Evolutionary conservation across 108 stramenopile genomes (phyloP).

Genomic region (Schizochytrium sp.): DNA sequence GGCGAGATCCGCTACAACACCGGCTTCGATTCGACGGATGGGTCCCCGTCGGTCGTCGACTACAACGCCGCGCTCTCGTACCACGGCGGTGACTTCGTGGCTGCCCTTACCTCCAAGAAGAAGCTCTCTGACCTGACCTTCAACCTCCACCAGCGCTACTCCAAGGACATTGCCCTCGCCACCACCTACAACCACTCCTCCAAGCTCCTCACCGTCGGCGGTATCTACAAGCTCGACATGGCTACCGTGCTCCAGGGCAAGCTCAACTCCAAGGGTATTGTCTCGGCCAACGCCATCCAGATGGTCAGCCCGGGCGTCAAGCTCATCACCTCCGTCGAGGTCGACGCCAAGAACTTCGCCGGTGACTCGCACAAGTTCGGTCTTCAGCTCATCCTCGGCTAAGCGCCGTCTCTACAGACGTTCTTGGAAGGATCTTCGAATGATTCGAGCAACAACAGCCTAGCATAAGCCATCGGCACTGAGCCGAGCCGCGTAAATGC

Average conservation of each 20-base stretch:
- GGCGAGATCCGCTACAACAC: slow-evolving; percentile 15
- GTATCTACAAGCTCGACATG: slow-evolving; percentile 8
- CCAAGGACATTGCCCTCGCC: not conserved
- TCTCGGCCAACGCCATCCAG: slow-evolving; percentile 21
- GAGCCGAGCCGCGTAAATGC: too few relatives aligned
- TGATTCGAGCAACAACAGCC: too few relatives aligned
- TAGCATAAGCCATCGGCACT: too few relatives aligned
- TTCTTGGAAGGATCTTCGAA: too few relatives aligned
- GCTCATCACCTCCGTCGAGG: slow-evolving; percentile 19
- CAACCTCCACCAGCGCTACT: slow-evolving; percentile 8
- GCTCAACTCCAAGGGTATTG: slow-evolving; percentile 17
- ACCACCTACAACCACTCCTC: slow-evolving; percentile 19
- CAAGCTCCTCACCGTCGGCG: slow-evolving; percentile 20
- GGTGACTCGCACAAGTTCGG: slow-evolving; percentile 12
- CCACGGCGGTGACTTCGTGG: slow-evolving; percentile 2
- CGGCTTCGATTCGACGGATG: slow-evolving; percentile 13
- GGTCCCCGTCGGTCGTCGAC: slow-evolving; percentile 9
- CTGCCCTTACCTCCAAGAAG: slow-evolving; percentile 11
- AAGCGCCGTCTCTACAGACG: not conserved
- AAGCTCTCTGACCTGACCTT: not conserved
- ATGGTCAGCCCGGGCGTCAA: slow-evolving; percentile 15
- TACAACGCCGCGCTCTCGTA: slow-evolving; percentile 3
- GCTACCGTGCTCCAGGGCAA: not conserved
- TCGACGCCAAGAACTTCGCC: slow-evolving; percentile 19
- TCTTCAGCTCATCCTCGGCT: slow-evolving; percentile 9